phyloP scores from a whole-genome alignment of 208 protist genomes.

The Leishmania tropica region DNA sequence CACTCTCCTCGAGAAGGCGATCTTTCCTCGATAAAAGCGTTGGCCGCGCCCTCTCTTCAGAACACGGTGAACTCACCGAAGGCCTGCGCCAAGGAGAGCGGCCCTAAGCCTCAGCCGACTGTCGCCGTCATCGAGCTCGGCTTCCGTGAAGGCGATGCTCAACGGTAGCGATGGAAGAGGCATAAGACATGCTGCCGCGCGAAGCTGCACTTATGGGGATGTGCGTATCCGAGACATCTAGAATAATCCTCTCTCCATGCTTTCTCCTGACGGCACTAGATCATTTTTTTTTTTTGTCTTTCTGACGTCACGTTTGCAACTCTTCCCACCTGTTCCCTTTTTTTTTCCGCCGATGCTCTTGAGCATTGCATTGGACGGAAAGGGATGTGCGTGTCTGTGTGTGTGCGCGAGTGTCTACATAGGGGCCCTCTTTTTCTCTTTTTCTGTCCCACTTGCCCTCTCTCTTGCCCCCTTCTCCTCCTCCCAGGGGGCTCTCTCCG shows the following conservation, averaged over 20 bases:
- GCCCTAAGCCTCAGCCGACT: constrained; percentile 3
- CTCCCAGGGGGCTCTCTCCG: not conserved
- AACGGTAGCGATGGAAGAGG: not conserved
- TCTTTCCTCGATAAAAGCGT: not conserved
- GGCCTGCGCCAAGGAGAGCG: not conserved
- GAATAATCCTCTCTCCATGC: no score
- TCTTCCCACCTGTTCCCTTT: not conserved
- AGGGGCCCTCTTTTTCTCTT: no score
- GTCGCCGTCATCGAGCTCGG: constrained; percentile 24
- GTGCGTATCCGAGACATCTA: not conserved
- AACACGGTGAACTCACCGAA: not conserved
- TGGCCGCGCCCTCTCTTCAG: not conserved
- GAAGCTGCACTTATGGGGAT: not conserved
- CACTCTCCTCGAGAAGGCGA: not conserved
- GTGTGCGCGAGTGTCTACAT: not conserved
- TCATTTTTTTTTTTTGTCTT: not conserved
- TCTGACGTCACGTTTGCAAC: not conserved
- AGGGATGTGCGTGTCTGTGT: not conserved
- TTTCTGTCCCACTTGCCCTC: not conserved
- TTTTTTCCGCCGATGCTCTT: not conserved
- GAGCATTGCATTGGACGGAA: not conserved
- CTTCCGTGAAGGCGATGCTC: constrained; percentile 4
- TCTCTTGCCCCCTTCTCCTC: not conserved
- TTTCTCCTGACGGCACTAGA: not conserved
- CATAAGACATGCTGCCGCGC: not conserved